Evolutionary conservation across 495 filamentous ascomycete species (phyloP).

Genomic region (Lasiosphaeria miniovina): DNA sequence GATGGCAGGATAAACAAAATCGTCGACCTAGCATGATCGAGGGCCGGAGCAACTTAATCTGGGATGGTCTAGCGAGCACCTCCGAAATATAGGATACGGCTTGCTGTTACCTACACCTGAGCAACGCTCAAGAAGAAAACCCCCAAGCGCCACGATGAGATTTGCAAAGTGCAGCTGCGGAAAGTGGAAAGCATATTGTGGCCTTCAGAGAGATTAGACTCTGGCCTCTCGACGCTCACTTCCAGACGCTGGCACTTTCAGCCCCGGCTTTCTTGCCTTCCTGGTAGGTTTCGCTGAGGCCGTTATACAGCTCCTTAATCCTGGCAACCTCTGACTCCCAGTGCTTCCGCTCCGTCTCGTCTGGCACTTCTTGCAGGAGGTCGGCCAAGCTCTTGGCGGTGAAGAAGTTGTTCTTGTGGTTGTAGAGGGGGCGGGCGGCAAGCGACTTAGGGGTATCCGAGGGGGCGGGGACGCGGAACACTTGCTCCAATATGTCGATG

Average conservation of each 20-base stretch:
- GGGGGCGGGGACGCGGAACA: conserved; percentile 35
- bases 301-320: conserved; percentile 36
- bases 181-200: not conserved
- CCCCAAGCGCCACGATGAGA: not conserved
- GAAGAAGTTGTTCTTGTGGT: conserved; percentile 41
- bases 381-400: conserved; percentile 35
- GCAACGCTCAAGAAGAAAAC: not conserved
- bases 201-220: not conserved
- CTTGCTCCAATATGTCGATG: conserved; percentile 41
- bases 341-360: conserved; percentile 19
- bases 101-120: too few relatives aligned
- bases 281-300: conserved; percentile 37
- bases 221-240: conserved; percentile 19
- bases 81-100: too few relatives aligned
- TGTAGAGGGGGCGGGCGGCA: conserved; percentile 34
- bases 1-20: too few relatives aligned
- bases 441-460: conserved; percentile 25
- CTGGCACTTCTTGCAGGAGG: conserved; percentile 27
- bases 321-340: conserved; percentile 30
- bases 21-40: too few relatives aligned
- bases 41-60: too few relatives aligned
- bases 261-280: conserved; percentile 31
- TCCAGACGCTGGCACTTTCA: conserved; percentile 41
- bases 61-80: too few relatives aligned
- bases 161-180: not conserved